Base-by-base conservation (phyloP, 768 basidiomycete species). In the Phallus indusiatus region DNA sequence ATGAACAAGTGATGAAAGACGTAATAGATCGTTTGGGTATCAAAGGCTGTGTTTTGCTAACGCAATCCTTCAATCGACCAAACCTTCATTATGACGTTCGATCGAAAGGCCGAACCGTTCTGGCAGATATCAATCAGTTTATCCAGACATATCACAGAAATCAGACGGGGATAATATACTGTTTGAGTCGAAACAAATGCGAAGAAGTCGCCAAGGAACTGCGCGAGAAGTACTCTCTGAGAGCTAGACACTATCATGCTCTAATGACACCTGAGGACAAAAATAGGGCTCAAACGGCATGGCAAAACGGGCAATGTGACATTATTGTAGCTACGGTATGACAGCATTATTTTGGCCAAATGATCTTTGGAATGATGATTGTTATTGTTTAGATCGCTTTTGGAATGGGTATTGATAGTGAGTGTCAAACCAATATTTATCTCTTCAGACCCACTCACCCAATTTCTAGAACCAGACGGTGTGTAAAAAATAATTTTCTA, bases 371-470 rank as follows among this genome's bases (percentile, higher is more conserved):
- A 47, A 17, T 59, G 8, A 17, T 42, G 42, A 42, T n/a, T n/a
- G n/a, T n/a, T 42, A 12, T 42, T 42, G 28, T 21, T 35, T 66
- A 94, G 92, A 83, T 94, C 63, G 94, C 94, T 0, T 98, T 98
- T 69, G 95, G 95, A 11, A 98, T 98, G 94, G 94, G 95, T 0
- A 90, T 95, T 53, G 90, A 94, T 71, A 94, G 94, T 59, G 28
- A 35, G 57, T 52, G 34, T 22, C 52, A 14, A 33, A 3, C 2
- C 28, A 3, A 2, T 28, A 2, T 20, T 28, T 17, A 28, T 42
- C 35, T 18, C 17, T 59, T 50, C 50, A 35, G 52, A 24, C 2
- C 21, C 14, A 51, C 8, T 34, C 50, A 46, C 28, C 24, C 9
- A 22, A 7, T 52, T 22, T 33, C 16, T 22, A 59, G 57, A 59